Conservation (phyloP, 129 eudicot genomes). For the Lactuca saligna region DNA sequence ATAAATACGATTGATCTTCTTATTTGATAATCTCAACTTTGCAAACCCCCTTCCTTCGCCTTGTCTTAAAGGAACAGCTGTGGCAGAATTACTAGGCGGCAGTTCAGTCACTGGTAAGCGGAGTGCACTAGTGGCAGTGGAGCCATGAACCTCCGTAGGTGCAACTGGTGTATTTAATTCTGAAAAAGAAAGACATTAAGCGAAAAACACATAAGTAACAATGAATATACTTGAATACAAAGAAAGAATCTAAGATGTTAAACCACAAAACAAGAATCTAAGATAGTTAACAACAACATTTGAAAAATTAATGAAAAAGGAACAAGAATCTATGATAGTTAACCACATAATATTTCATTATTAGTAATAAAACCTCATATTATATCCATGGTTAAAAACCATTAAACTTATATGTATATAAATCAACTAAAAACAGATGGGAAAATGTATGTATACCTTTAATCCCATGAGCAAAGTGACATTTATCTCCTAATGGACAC, state of each 20-base stretch:
- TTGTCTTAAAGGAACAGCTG: constrained; percentile 27
- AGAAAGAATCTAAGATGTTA: constrained; percentile 4
- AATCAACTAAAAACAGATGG: neutral
- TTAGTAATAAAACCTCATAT: neutral
- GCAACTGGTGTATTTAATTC: constrained; percentile 43
- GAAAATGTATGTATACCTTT: constrained; percentile 52
- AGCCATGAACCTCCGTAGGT: constrained; percentile 37
- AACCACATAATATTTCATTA: neutral
- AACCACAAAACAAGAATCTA: too few relatives aligned
- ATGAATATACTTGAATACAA: too few relatives aligned
- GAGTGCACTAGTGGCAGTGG: neutral
- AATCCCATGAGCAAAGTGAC: constrained; percentile 86
- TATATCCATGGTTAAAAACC: neutral
- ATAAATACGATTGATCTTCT: constrained; percentile 62
- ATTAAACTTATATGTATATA: neutral
- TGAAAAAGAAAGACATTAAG: constrained; percentile 20
- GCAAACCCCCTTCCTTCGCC: constrained; percentile 24
- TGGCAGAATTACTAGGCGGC: constrained; percentile 18
- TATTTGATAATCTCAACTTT: constrained; percentile 39
- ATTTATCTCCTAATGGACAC: constrained; percentile 59
- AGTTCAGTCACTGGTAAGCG: constrained; percentile 3
- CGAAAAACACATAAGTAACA: too few relatives aligned
- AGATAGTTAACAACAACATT: too few relatives aligned
- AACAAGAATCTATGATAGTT: too few relatives aligned
- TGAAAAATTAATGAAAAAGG: too few relatives aligned